These are phyloP conservation scores for Camelina hispida DNA, from an alignment of 345 rosid genomes.

Conservation along the genomic window DNA sequence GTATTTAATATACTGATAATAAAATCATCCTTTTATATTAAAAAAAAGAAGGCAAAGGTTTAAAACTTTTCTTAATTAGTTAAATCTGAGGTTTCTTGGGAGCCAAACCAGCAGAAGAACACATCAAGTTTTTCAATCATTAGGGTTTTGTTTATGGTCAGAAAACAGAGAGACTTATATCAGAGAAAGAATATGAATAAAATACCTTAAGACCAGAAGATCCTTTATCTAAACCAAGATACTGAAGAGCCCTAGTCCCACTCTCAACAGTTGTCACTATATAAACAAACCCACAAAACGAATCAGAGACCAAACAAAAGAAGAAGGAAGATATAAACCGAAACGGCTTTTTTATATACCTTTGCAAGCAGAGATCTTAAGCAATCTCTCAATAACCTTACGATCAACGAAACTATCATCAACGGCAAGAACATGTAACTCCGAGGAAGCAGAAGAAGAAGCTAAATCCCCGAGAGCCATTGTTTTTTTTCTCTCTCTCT, in stretches of 20 bases:
- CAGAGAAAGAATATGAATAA: conserved; percentile 21
- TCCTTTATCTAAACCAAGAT: conserved; percentile 66
- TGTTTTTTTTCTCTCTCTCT: background rate
- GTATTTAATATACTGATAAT: too few species aligned
- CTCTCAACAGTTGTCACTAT: conserved; percentile 83
- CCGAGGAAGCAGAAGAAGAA: conserved; percentile 44
- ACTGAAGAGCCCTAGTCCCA: conserved; percentile 74
- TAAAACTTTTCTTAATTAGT: background rate
- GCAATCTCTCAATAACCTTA: conserved; percentile 79
- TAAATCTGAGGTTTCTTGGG: conserved; percentile 22
- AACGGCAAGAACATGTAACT: conserved; percentile 93
- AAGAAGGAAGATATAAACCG: background rate
- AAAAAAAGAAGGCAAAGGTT: background rate
- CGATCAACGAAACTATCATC: conserved; percentile 86
- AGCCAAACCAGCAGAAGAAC: conserved; percentile 23
- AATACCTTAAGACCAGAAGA: conserved; percentile 59
- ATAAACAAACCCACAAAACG: conserved; percentile 23
- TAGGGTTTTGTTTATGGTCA: conserved; percentile 12
- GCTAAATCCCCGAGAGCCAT: conserved; percentile 46
- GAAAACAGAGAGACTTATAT: conserved; percentile 29
- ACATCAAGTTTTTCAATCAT: background rate
- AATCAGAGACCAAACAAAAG: conserved; percentile 19
- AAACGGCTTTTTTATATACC: conserved; percentile 46
- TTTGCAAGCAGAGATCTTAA: conserved; percentile 76
- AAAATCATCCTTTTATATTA: background rate